Base-by-base conservation (phyloP, 306 rosid species). In the Phaseolus lunatus region DNA sequence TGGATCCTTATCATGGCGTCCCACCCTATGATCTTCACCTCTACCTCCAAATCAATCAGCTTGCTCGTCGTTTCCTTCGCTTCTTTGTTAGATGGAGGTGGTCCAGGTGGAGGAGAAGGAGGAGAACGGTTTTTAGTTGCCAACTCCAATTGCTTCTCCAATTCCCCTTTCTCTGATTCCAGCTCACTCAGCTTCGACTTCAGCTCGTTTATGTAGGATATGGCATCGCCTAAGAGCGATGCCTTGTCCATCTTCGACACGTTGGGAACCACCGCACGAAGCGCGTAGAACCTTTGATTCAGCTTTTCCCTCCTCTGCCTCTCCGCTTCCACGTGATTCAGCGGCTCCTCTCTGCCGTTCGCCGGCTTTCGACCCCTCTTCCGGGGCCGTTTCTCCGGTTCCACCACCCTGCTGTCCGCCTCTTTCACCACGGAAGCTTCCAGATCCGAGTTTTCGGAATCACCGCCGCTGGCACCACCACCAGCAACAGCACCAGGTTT, bases 201-300 rank as follows among this genome's bases (percentile, higher is more conserved):
- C 2, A 93, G 84, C 86, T 93, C 97, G 53, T 78, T 89, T 48
- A 93, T 93, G 82, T 93, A 93, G 1, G 91, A 47, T 11, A 93
- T 93, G 0, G 97, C 93, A n/a, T 93, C 96, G 0, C 97, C 97
- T 0, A 93, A 85, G 1, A 93, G 92, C 0, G 97, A 93, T 0
- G 97, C 97, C 72, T 93, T 93, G 87, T 93, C 97, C 97, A 93
- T 93, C 79, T 93, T 93, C 0, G 97, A 90, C 12, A 93, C 97
- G n/a, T 90, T 93, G 0, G 94, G 97, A 24, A 93, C 97, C 19
- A 93, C 96, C 0, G 96, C 97, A 20, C 97, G 79, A 29, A 93
- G 96, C 1, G 97, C 87, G 4, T 93, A 93, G 85, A 93, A 93
- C 29, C 90, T 87, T 70, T 93, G 97, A 52, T 93, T 93, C 22